Evolutionary conservation across 345 rosid species (phyloP), one percentile per base, ranked within the genome.

Genomic region (Rubroshorea leprosula): DNA sequence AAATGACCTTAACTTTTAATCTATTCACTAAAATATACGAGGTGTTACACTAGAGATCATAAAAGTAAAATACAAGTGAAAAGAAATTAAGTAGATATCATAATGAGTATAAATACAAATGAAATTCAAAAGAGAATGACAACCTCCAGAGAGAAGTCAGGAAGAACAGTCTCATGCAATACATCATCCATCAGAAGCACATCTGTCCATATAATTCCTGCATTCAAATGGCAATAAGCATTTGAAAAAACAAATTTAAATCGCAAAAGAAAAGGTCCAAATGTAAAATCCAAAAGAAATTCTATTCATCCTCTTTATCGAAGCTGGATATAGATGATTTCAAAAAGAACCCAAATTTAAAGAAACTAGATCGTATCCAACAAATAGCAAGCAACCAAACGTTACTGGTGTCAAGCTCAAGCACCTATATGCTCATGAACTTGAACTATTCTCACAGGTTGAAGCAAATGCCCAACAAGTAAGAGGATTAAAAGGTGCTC

Each of bases 201-300:
- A 77, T 87, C 96, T 62, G 73, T 76, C 99, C 97, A 94, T 57
- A 94, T 76, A 46, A 78, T 70, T 74, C 89, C 97, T 93, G 73
- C 67, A 66, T 63, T 47, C 63, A 66, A 27, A 56, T 66, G 54
- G 60, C 54, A 67, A 54, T 63, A 46, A 66, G 61, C 47, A 70
- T 64, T 59, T 58, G n/a, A 49, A 46, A 25, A 45, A 66, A 47
- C 26, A 61, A 29, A 55, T 51, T 53, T 25, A 61, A 29, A 29
- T 29, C 9, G 57, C 21, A 21, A 47, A 47, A 58, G 58, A 24
- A 60, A 21, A 21, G 49, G 64, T 63, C 58, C 38, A 61, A 51
- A 43, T n/a, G n/a, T n/a, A n/a, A n/a, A n/a, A n/a, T n/a, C n/a
- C 39, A 41, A 45, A 48, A 45, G 15, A 59, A 59, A 65, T 39